A percentile compares a stretch with the other conserved stretches of the same genome.
Conservation (phyloP, 495 filamentous ascomycete genomes). For the Penicillium roqueforti region DNA sequence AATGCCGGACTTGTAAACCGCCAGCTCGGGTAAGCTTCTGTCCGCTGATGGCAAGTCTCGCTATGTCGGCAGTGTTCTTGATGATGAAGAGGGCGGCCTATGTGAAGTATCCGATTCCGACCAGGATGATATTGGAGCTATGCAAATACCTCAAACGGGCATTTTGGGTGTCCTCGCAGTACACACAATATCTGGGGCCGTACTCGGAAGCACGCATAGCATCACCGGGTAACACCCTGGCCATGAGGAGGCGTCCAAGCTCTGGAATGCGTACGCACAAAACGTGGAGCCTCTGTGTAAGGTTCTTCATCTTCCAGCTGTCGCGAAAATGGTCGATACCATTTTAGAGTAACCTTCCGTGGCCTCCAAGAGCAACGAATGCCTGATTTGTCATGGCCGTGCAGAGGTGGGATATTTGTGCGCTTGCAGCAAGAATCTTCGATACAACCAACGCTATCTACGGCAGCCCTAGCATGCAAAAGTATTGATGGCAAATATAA, state of each 20-base stretch:
- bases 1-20: not conserved
- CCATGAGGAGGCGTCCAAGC: not conserved
- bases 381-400: slow-evolving; percentile 36
- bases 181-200: not conserved
- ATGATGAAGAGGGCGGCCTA: not conserved
- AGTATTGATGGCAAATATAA: slow-evolving; percentile 12
- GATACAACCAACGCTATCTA: slow-evolving; percentile 13
- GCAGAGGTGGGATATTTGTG: slow-evolving; percentile 10
- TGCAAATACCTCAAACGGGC: not conserved
- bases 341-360: slow-evolving; percentile 24
- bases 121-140: not conserved
- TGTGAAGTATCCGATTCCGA: not conserved
- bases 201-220: not conserved
- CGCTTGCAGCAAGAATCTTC: slow-evolving; percentile 20
- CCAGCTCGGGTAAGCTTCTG: not conserved
- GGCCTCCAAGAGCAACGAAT: slow-evolving; percentile 33
- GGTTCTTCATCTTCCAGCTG: slow-evolving; percentile 59
- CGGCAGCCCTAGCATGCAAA: not conserved
- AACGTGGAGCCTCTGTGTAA: slow-evolving; percentile 65
- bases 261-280: slow-evolving; percentile 59
- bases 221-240: not conserved
- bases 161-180: not conserved
- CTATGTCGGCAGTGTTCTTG: not conserved
- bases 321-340: slow-evolving; percentile 32
- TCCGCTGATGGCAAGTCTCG: not conserved